Percentiles rank a stretch among this genome's conserved stretches.
Conservation (phyloP, 495 filamentous ascomycete genomes). For the Aspergillus leporis region DNA sequence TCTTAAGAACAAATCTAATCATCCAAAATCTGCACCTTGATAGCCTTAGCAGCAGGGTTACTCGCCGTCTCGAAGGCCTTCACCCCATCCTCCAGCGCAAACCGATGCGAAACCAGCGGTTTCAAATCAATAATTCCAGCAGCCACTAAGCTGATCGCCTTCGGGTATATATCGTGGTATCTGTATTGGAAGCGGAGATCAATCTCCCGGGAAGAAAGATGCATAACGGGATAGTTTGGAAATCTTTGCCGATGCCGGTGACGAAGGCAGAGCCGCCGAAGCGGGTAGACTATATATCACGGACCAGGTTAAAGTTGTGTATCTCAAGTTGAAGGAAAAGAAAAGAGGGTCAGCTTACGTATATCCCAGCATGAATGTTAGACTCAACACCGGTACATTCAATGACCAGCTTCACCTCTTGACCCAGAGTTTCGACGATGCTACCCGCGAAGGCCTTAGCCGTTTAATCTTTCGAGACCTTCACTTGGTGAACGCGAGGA, state of each 20-base stretch:
- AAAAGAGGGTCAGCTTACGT: conserved; percentile 11
- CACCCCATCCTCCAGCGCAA: conserved; percentile 17
- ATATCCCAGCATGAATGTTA: conserved; percentile 47
- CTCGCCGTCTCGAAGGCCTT: conserved; percentile 24
- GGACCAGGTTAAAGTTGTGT: not conserved
- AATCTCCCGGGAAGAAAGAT: conserved; percentile 58
- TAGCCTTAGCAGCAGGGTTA: conserved; percentile 16
- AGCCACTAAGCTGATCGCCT: conserved; percentile 39
- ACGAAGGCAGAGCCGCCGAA: conserved; percentile 57
- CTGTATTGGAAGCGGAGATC: conserved; percentile 57
- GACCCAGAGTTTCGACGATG: conserved; percentile 40
- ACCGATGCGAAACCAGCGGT: conserved; percentile 63
- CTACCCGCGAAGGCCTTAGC: conserved; percentile 39
- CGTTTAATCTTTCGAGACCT: conserved; percentile 35
- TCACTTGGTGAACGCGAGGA: conserved; percentile 47
- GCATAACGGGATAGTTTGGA: conserved; percentile 65
- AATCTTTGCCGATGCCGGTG: conserved; percentile 55
- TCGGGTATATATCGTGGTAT: conserved; percentile 58
- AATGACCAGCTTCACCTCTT: conserved; percentile 45
- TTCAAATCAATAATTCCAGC: conserved; percentile 52
- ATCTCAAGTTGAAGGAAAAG: not conserved
- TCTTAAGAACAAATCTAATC: not conserved
- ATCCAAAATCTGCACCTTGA: conserved; percentile 29
- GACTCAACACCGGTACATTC: conserved; percentile 62
- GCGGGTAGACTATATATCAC: conserved; percentile 35